Base-by-base conservation (phyloP, 2,329 filamentous ascomycete genomes). In the Claviceps humidiphila region DNA sequence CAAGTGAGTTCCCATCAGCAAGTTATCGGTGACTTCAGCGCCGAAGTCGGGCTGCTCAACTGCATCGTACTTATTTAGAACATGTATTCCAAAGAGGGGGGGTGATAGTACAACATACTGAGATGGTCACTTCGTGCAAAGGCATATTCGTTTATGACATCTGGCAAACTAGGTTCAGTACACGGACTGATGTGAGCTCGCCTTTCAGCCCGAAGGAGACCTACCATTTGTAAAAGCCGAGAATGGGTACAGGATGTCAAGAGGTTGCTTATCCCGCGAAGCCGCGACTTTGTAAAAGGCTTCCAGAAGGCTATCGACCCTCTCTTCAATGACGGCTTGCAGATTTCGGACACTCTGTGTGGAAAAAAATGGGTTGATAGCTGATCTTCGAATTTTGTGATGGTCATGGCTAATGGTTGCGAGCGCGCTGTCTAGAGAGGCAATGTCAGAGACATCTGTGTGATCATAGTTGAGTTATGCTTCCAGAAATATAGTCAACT, bases 141-240 rank as follows among this genome's bases (percentile, higher is more conserved):
- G 22, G 65, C 63, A 54, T 69, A 70, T 58, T 70, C 67, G 52
- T 68, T 69, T 44, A 70, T 69, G 38, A 69, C 64, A 51, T 70
- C 66, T 67, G 30, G 17, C n/a, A 7, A 13, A n/a, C 24, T 26
- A 9, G 39, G 40, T 16, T 53, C 41, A 57, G 6, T 17, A 46
- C 16, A 22, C 49, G 2, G n/a, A 16, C 30, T 24, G 9, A 22
- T 17, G 3, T 6, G 5, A 14, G 4, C 26, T 7, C 20, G 57
- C 53, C 59, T 16, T 4, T 4, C 3, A 7, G 3, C 5, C 17
- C 3, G 11, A 5, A 39, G 5, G 14, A 47, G 30, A 13, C 58
- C 37, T 49, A 67, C 66, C 67, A 52, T 69, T 68, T 44, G 67
- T 67, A 48, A 69, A 67, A 20, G 67, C 67, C 7, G 66, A 66